Evolutionary conservation across 352 stramenopile species (phyloP).

Genomic region (Halophytophthora batemanensis): DNA sequence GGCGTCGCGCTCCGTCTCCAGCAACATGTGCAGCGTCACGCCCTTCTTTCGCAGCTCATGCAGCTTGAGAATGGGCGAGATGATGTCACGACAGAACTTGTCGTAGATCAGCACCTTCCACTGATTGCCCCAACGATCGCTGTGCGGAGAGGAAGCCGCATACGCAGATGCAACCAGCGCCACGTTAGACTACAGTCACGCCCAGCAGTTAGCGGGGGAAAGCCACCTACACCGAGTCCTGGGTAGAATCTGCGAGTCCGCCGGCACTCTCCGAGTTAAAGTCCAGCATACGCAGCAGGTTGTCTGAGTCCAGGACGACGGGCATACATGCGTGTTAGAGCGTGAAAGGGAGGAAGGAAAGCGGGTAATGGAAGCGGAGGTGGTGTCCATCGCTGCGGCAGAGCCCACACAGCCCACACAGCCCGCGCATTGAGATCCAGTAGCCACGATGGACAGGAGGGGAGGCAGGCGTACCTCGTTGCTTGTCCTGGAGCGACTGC

Average conservation of each 20-base stretch:
- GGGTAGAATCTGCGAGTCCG: conserved; percentile 26
- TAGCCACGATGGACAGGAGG: no score
- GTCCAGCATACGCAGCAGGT: conserved; percentile 81
- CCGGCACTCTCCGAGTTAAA: conserved; percentile 71
- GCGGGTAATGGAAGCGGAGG: neutral
- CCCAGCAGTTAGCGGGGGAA: neutral
- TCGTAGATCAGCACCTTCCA: conserved; percentile 99
- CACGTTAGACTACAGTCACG: neutral
- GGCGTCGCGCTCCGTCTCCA: conserved; percentile 92
- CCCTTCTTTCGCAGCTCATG: conserved; percentile 94
- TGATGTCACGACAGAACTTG: conserved; percentile 94
- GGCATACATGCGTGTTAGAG: neutral
- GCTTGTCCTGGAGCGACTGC: conserved; percentile 77
- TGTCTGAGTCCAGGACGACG: conserved; percentile 32
- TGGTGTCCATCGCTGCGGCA: neutral
- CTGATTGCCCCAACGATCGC: conserved; percentile 78
- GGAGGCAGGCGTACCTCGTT: conserved; percentile 51
- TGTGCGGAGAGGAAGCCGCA: conserved; percentile 11
- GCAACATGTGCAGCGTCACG: conserved; percentile 97
- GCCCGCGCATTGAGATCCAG: no score
- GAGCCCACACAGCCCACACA: no score
- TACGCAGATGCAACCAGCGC: neutral
- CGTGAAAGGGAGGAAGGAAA: neutral
- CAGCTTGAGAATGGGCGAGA: conserved; percentile 97
- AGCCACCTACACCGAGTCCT: conserved; percentile 32